These are phyloP conservation scores for Funneliformis mosseae DNA, from an alignment of 192 early-diverging fungal genomes.

Conservation along the genomic window DNA sequence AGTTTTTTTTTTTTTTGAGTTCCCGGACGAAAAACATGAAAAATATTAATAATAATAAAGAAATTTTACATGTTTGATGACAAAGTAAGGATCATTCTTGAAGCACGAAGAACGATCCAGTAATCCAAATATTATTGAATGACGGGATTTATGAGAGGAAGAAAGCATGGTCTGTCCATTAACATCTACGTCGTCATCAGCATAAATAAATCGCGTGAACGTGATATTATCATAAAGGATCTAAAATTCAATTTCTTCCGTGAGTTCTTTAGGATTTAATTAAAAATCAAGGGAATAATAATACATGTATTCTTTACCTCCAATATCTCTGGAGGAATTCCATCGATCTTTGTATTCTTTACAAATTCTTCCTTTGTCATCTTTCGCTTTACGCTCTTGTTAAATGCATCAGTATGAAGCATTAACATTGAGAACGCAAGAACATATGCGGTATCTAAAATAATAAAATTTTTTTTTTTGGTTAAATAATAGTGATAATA, in stretches of 20 bases:
- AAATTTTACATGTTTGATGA: constrained; percentile 47
- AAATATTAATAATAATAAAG: neutral
- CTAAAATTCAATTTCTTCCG: constrained; percentile 29
- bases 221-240: constrained; percentile 65
- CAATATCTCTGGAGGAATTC: constrained; percentile 66
- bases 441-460: constrained; percentile 68
- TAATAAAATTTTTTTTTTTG: neutral
- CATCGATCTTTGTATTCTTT: constrained; percentile 70
- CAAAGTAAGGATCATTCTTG: constrained; percentile 45
- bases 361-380: constrained; percentile 83
- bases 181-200: constrained; percentile 54
- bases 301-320: constrained; percentile 52
- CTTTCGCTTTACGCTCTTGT: constrained; percentile 75
- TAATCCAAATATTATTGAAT: neutral
- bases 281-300: neutral
- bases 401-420: constrained; percentile 86
- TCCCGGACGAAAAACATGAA: neutral
- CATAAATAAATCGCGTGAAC: constrained; percentile 56
- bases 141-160: neutral
- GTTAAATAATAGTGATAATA: too few species aligned
- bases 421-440: constrained; percentile 80
- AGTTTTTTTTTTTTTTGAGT: too few species aligned
- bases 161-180: constrained; percentile 41
- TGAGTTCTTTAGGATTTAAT: neutral
- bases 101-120: constrained; percentile 33